Base-by-base conservation (phyloP, 2,329 filamentous ascomycete species). In the Penicillium paneum region DNA sequence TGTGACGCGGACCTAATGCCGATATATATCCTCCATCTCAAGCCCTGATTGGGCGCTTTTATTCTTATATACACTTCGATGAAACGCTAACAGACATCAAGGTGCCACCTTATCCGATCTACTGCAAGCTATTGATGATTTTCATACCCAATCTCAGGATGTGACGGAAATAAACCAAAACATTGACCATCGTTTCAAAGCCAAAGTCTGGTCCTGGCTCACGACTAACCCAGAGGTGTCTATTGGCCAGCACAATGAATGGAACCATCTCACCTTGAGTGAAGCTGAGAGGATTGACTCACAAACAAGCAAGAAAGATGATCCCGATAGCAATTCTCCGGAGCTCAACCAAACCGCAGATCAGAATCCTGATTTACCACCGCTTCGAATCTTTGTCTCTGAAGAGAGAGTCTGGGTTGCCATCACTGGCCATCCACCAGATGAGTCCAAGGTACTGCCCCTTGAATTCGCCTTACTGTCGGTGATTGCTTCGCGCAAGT, bases 371-470 rank as follows among this genome's bases (percentile, higher is more conserved):
- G 15, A 44, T 29, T 5, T 52, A n/a, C 40, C 58, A 1, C 43
- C 49, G 21, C 31, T 67, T 36, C 75, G 76, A 34, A 69, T 84
- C 8, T 79, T 74, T 63, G 79, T 82, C 8, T 83, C 78, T 7
- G 74, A 81, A 58, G 78, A 83, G 49, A 76, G 82, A 34, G 79
- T 81, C 26, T 87, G 84, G 83, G 74, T 79, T 52, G 81, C 83
- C 8, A 71, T 87, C 47, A 77, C 84, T 12, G 84, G 83, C 1
- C 84, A 87, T 68, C 77, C 77, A 19, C 77, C 80, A 24, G 83
- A 87, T 61, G 71, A 76, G 15, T 77, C 75, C 44, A 81, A 78
- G 56, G 72, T 86, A 4, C 75, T 81, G 1, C 69, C 72, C 0
- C 74, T 80, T 50, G 82, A 86, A 59, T 86, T 85, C 58, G 72